These are phyloP conservation scores for Haplosporangium sp. DNA, from an alignment of 371 early-diverging fungal species.

Conservation along the genomic window DNA sequence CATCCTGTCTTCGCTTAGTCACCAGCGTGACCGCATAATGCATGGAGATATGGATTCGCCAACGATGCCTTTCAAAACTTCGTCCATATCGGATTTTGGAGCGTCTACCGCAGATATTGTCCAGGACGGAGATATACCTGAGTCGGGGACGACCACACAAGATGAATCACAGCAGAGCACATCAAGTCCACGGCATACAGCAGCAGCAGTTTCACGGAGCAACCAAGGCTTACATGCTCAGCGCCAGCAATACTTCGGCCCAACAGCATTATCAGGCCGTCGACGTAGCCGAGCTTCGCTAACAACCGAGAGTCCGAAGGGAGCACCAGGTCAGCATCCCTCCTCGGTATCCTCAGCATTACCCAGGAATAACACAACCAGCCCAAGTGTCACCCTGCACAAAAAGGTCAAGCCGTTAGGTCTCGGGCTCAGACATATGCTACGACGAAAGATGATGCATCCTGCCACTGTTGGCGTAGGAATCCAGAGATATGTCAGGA, in stretches of 20 bases:
- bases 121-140: too few relatives aligned
- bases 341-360: not conserved
- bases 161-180: too few relatives aligned
- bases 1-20: slow-evolving; percentile 57
- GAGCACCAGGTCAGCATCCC: not conserved
- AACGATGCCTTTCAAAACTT: slow-evolving; percentile 9
- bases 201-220: not conserved
- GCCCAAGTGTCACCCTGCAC: slow-evolving; percentile 21
- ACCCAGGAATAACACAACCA: not conserved
- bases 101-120: too few relatives aligned
- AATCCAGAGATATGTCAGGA: not conserved
- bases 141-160: too few relatives aligned
- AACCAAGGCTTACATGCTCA: not conserved
- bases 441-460: slow-evolving; percentile 39
- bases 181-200: too few relatives aligned
- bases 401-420: slow-evolving; percentile 43
- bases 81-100: not conserved
- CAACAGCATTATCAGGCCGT: slow-evolving; percentile 2
- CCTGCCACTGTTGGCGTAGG: not conserved
- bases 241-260: slow-evolving; percentile 10
- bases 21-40: slow-evolving; percentile 50
- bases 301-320: slow-evolving; percentile 5
- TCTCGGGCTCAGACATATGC: slow-evolving; percentile 46
- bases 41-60: slow-evolving; percentile 45
- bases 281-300: slow-evolving; percentile 18